A percentile compares a stretch with the other conserved stretches of the same genome.
Conservation (phyloP, 129 eudicot species). For the Ambrosia artemisiifolia region DNA sequence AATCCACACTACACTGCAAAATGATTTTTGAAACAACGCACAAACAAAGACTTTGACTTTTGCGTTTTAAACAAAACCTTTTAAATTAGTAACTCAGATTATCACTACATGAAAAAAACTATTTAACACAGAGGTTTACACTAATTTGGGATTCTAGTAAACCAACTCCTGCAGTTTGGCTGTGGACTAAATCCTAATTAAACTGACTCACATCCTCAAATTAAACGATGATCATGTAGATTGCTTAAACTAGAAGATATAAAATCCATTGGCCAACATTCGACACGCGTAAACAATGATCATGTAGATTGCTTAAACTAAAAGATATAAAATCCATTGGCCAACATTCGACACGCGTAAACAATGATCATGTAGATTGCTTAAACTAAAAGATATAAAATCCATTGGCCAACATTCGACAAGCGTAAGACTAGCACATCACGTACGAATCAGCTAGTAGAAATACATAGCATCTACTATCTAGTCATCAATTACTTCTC, state of each 20-base stretch:
- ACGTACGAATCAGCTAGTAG: background rate
- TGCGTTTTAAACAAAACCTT: background rate
- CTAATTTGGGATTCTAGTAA: constrained; percentile 6
- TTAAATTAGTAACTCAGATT: background rate
- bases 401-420: background rate
- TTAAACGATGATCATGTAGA: background rate
- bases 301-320: constrained; percentile 7
- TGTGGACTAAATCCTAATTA: background rate
- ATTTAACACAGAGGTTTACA: background rate
- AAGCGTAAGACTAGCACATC: background rate
- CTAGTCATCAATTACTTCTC: too few species aligned
- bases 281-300: background rate
- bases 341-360: too few species aligned
- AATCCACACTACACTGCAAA: background rate
- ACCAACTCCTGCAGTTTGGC: background rate
- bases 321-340: background rate
- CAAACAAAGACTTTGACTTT: background rate
- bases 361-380: background rate
- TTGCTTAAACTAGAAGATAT: constrained; percentile 5
- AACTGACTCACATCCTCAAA: background rate
- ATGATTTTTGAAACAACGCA: background rate
- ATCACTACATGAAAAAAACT: background rate
- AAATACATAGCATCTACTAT: too few species aligned
- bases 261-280: background rate
- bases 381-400: background rate